phyloP scores from a whole-genome alignment of 495 filamentous ascomycete genomes.

The Penicillium argentinense region DNA sequence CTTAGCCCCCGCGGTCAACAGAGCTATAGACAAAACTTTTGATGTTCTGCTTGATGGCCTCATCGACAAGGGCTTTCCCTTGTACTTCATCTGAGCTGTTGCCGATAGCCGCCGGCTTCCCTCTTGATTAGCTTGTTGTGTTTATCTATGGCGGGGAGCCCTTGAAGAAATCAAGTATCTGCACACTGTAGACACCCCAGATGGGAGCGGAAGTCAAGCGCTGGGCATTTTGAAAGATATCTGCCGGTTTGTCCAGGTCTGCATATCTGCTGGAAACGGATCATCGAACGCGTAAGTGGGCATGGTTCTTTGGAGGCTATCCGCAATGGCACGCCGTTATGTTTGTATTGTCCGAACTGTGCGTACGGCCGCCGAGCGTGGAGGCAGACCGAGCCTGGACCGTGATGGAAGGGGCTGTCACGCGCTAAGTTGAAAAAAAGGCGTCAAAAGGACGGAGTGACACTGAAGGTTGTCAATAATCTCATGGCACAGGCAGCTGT shows the following conservation, averaged over 20 bases:
- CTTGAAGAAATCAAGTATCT: conserved; percentile 32
- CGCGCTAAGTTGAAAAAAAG: too few species aligned
- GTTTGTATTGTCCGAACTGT: not conserved
- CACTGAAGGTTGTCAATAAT: too few species aligned
- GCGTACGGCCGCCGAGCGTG: not conserved
- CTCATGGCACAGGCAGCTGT: too few species aligned
- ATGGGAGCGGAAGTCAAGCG: conserved; percentile 39
- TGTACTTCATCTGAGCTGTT: conserved; percentile 49
- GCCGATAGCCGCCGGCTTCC: not conserved
- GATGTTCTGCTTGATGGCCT: conserved; percentile 52
- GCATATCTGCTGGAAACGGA: not conserved
- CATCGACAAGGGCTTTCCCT: conserved; percentile 59
- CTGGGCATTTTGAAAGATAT: conserved; percentile 54
- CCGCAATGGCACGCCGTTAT: not conserved
- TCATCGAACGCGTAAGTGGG: not conserved
- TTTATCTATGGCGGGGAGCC: not conserved
- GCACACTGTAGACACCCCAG: conserved; percentile 53
- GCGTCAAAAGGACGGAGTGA: too few species aligned
- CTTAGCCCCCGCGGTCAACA: conserved; percentile 67
- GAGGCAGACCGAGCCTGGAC: not conserved
- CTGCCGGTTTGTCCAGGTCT: conserved; percentile 48
- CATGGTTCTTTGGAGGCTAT: not conserved
- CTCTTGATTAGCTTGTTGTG: not conserved
- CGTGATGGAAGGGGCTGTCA: too few species aligned
- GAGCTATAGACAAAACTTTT: conserved; percentile 62